Base-by-base conservation (phyloP, 2,329 filamentous ascomycete genomes). In the Alternaria gansuensis region DNA sequence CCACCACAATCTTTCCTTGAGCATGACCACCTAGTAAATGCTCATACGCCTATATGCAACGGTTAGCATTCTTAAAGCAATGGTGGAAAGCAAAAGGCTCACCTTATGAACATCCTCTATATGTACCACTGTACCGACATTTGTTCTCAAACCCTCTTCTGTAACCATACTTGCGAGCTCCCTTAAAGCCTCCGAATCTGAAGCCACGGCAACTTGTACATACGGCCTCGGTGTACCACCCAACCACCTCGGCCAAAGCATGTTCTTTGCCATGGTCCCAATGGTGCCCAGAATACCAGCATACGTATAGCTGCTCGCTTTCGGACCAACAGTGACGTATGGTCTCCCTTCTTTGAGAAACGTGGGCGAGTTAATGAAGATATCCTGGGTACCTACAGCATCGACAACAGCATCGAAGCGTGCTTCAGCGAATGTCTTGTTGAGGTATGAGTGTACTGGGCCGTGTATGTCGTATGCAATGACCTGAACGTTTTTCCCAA, bases 381-480 rank as follows among this genome's bases (percentile, higher is more conserved):
- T 41, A 17, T 57, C 53, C 49, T 68, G 65, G 26, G 60, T 58
- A 1, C 64, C 65, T 3, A 54, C 57, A 1, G 65, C 65, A 50
- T 68, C 65, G 21, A 68, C 60, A 3, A 66, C 45, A 13, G 50
- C 64, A 29, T 59, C 56, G 52, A 68, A 68, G 6, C 58, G 55
- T 4, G 51, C 41, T 1, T 5, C 29, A 21, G 28, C 29, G 40
- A 52, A 66, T 10, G 21, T 41, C 24, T 43, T 34, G 8, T 52
- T 44, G 4, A 67, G 46, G 28, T 60, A 48, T 10, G 40, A 44
- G 10, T 56, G 24, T 3, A 66, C 49, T 0, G 56, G 54, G 6
- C 10, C 40, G 51, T 61, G 43, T 5, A 13, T 11, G n/a, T 53
- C 40, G 29, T 65, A 63, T 40, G 65, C 63, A 11, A 67, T 56